Conservation (phyloP, 2,329 filamentous ascomycete species). For the Exophiala phaeomuriformis region DNA sequence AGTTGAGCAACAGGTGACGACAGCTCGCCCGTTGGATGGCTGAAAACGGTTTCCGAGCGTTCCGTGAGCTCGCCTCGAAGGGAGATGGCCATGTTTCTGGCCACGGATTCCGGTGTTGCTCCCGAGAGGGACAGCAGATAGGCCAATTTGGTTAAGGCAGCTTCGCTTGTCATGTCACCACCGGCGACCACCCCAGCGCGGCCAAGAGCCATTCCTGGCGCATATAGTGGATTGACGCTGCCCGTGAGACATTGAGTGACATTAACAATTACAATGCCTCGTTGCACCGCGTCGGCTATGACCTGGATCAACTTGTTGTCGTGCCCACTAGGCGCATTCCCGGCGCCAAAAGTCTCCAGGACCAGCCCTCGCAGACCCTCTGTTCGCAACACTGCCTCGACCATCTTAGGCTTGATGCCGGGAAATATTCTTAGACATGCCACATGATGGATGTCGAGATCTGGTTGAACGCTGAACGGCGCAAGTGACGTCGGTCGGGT, state of each 20-base stretch:
- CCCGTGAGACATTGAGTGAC: conserved; percentile 77
- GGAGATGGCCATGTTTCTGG: conserved; percentile 62
- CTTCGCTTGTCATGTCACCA: conserved; percentile 61
- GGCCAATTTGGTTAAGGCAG: conserved; percentile 81
- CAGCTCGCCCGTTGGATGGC: conserved; percentile 55
- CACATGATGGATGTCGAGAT: conserved; percentile 78
- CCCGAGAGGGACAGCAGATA: conserved; percentile 68
- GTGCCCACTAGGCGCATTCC: conserved; percentile 76
- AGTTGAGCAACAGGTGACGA: conserved; percentile 58
- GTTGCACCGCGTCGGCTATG: conserved; percentile 66
- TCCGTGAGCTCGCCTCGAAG: conserved; percentile 83
- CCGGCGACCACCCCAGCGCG: conserved; percentile 82
- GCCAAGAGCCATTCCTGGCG: conserved; percentile 68
- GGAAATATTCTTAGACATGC: conserved; percentile 86
- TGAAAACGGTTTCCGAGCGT: conserved; percentile 63
- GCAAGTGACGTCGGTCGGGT: conserved; percentile 66
- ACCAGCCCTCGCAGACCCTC: conserved; percentile 74
- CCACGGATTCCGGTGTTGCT: conserved; percentile 59
- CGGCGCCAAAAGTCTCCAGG: conserved; percentile 87
- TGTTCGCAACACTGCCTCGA: conserved; percentile 71
- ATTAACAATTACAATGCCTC: conserved; percentile 81
- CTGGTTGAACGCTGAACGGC: conserved; percentile 65
- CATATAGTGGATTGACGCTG: conserved; percentile 71
- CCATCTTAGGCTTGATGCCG: conserved; percentile 87
- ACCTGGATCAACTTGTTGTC: conserved; percentile 73